phyloP scores from a whole-genome alignment of 176 grass and related monocot species.

The Zoysia japonica region DNA sequence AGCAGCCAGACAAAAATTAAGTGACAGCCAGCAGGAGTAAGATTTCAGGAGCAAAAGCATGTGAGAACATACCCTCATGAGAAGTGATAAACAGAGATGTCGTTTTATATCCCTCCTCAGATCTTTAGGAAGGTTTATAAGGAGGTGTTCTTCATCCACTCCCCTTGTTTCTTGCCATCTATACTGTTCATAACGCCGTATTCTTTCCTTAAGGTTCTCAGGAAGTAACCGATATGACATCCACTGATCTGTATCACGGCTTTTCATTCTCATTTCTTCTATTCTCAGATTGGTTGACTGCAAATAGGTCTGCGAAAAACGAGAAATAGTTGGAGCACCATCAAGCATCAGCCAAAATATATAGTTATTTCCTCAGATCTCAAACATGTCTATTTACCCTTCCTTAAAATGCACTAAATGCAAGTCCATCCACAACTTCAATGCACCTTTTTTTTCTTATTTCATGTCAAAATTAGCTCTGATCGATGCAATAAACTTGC shows the following conservation, averaged over 20 bases:
- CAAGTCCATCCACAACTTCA: neutral
- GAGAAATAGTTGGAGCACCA: neutral
- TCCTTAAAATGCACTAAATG: neutral
- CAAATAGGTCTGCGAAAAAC: conserved; percentile 62
- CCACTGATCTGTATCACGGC: conserved; percentile 80
- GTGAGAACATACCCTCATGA: conserved; percentile 68
- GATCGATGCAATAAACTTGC: neutral
- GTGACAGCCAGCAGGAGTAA: neutral
- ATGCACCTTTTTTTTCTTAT: neutral
- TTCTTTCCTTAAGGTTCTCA: conserved; percentile 78
- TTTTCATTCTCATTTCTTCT: conserved; percentile 92
- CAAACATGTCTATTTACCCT: neutral
- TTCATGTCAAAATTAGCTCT: neutral
- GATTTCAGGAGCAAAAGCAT: neutral
- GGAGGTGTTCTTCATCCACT: conserved; percentile 77
- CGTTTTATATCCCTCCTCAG: conserved; percentile 82
- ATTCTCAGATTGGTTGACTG: conserved; percentile 65
- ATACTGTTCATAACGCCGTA: conserved; percentile 81
- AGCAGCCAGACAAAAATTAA: neutral
- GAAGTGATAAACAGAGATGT: conserved; percentile 87
- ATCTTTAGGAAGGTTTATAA: conserved; percentile 87
- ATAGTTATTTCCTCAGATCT: too few relatives aligned
- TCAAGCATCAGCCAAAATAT: neutral
- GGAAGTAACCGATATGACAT: conserved; percentile 82
- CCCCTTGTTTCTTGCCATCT: conserved; percentile 94